phyloP scores from a whole-genome alignment of 2,329 filamentous ascomycete species.

The Trichoderma sp. region DNA sequence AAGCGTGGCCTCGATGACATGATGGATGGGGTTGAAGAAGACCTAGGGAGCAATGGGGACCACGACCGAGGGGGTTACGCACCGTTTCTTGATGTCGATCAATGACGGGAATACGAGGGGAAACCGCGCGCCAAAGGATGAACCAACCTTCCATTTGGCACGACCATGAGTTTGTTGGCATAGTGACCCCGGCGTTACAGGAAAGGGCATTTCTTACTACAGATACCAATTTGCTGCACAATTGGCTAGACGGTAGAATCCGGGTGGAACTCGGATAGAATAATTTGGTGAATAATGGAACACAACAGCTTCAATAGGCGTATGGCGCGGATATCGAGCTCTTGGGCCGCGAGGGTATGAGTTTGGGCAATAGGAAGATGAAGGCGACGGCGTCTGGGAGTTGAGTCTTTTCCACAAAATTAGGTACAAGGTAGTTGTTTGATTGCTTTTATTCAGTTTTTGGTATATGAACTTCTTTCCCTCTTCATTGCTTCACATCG shows the following conservation, averaged over 20 bases:
- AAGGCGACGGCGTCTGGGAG: not conserved
- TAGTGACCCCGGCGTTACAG: not conserved
- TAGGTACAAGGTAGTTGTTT: not conserved
- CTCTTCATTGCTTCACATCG: not conserved
- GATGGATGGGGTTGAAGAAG: constrained; percentile 12
- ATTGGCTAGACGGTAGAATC: not conserved
- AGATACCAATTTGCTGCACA: not conserved
- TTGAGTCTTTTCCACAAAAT: not conserved
- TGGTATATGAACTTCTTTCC: not conserved
- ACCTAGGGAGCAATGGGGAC: constrained; percentile 17
- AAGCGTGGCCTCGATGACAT: constrained; percentile 27
- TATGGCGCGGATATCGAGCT: not conserved
- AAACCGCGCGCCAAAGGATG: not conserved
- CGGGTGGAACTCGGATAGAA: not conserved
- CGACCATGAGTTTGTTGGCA: not conserved
- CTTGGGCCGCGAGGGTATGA: not conserved
- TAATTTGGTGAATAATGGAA: not conserved
- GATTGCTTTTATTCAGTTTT: not conserved
- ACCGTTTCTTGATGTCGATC: constrained; percentile 32
- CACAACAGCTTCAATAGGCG: not conserved
- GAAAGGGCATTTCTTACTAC: not conserved
- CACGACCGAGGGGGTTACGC: constrained; percentile 24
- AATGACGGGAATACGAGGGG: not conserved
- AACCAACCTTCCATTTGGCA: not conserved
- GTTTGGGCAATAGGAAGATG: not conserved